A percentile compares a stretch with the other conserved stretches of the same genome.
Conservation (phyloP, 2,329 filamentous ascomycete genomes). For the Hypoxylon sp. region DNA sequence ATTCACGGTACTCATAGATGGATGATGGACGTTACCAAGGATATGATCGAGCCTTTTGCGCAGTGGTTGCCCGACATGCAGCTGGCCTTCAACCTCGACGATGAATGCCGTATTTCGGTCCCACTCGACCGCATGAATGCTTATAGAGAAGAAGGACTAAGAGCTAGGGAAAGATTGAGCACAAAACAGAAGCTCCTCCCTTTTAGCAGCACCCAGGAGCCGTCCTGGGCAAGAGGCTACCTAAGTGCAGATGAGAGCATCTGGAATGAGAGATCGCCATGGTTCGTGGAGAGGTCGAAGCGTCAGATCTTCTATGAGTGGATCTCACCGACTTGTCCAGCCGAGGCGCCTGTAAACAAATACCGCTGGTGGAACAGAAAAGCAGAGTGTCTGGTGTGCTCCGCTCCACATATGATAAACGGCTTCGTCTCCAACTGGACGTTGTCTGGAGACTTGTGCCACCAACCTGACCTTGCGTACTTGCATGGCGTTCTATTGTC, state of each 20-base stretch:
- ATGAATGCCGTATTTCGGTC: slow-evolving; percentile 65
- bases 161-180: slow-evolving; percentile 47
- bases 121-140: slow-evolving; percentile 60
- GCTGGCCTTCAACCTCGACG: slow-evolving; percentile 66
- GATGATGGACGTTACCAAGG: slow-evolving; percentile 57
- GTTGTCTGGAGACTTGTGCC: slow-evolving; percentile 62
- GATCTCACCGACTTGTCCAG: slow-evolving; percentile 61
- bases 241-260: slow-evolving; percentile 47
- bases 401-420: slow-evolving; percentile 57
- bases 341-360: slow-evolving; percentile 61
- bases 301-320: slow-evolving; percentile 56
- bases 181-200: slow-evolving; percentile 43
- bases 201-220: slow-evolving; percentile 46
- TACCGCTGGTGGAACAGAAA: slow-evolving; percentile 59
- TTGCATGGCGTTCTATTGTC: slow-evolving; percentile 67
- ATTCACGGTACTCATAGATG: slow-evolving; percentile 55
- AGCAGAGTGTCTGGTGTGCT: slow-evolving; percentile 54
- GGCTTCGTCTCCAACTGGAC: slow-evolving; percentile 62
- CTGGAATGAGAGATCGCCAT: slow-evolving; percentile 47
- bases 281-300: slow-evolving; percentile 50
- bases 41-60: slow-evolving; percentile 60
- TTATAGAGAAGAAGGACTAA: slow-evolving; percentile 51
- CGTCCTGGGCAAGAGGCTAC: slow-evolving; percentile 48
- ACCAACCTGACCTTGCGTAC: slow-evolving; percentile 64
- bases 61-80: slow-evolving; percentile 66